Conservation (phyloP, 2,329 filamentous ascomycete species). For the Phialocephala sp. region DNA sequence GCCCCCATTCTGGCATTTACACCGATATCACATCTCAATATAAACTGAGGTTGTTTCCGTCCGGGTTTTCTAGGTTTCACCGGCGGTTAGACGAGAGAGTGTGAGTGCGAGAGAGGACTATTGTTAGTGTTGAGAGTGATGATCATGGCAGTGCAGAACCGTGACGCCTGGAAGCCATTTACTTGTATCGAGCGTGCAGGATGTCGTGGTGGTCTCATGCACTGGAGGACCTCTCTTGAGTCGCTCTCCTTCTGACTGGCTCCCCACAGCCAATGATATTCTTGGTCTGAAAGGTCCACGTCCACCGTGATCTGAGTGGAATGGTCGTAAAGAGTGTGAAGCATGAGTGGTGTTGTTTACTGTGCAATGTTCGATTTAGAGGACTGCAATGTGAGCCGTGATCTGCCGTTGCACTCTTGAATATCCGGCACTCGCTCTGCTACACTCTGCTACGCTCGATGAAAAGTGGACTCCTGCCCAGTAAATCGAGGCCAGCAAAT, state of each 20-base stretch:
- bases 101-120: constrained; percentile 6
- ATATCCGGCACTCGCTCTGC: constrained; percentile 8
- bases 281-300: constrained; percentile 10
- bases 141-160: constrained; percentile 4
- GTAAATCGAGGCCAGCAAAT: constrained; percentile 20
- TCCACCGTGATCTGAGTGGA: constrained; percentile 10
- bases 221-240: constrained; percentile 16
- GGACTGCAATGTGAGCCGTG: constrained; percentile 7
- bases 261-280: constrained; percentile 18
- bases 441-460: neutral
- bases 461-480: constrained; percentile 22
- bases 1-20: neutral
- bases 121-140: constrained; percentile 7
- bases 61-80: neutral
- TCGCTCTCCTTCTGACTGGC: constrained; percentile 22
- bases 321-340: neutral
- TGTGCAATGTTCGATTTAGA: constrained; percentile 13
- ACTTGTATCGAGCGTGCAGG: constrained; percentile 12
- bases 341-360: constrained; percentile 15
- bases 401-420: constrained; percentile 11
- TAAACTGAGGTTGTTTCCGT: neutral
- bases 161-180: neutral
- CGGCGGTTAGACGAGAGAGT: constrained; percentile 13
- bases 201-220: constrained; percentile 28
- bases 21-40: neutral